Conservation (phyloP, 2,329 filamentous ascomycete genomes). For the Trichoderma aggressivum region DNA sequence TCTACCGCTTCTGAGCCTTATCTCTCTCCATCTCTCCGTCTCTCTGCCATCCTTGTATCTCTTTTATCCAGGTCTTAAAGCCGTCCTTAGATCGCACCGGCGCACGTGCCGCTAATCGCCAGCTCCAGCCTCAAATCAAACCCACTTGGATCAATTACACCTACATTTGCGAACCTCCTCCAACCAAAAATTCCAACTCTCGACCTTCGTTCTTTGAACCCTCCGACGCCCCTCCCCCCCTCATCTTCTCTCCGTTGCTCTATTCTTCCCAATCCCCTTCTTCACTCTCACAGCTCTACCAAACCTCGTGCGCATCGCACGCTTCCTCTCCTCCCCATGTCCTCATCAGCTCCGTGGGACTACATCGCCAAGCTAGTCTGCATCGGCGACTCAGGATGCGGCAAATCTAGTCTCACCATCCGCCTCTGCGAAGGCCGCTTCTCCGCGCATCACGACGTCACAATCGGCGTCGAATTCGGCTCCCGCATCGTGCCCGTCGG, state of each 20-base stretch:
- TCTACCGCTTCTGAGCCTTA: neutral
- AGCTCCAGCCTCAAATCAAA: conserved; percentile 9
- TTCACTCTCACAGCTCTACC: neutral
- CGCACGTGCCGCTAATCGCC: conserved; percentile 8
- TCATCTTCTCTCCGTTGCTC: neutral
- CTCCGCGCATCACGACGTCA: conserved; percentile 91
- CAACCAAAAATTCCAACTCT: neutral
- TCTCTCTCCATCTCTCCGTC: neutral
- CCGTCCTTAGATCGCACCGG: neutral
- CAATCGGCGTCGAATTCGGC: conserved; percentile 94
- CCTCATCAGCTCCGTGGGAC: conserved; percentile 73
- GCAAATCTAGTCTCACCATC: conserved; percentile 91
- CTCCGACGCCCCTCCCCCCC: neutral
- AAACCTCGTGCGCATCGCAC: neutral
- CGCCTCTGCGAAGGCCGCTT: conserved; percentile 96
- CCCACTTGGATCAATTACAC: conserved; percentile 8
- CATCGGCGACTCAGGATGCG: conserved; percentile 93
- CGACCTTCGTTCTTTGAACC: neutral
- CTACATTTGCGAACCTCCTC: neutral
- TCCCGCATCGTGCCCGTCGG: conserved; percentile 89
- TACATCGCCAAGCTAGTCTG: conserved; percentile 99
- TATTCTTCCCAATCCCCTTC: neutral
- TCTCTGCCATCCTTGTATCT: neutral
- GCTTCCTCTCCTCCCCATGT: conserved; percentile 41
- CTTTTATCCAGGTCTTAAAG: neutral